A percentile compares a stretch with the other conserved stretches of the same genome.
phyloP scores from a whole-genome alignment of 2,329 filamentous ascomycete genomes.

The Penicillium sp. region DNA sequence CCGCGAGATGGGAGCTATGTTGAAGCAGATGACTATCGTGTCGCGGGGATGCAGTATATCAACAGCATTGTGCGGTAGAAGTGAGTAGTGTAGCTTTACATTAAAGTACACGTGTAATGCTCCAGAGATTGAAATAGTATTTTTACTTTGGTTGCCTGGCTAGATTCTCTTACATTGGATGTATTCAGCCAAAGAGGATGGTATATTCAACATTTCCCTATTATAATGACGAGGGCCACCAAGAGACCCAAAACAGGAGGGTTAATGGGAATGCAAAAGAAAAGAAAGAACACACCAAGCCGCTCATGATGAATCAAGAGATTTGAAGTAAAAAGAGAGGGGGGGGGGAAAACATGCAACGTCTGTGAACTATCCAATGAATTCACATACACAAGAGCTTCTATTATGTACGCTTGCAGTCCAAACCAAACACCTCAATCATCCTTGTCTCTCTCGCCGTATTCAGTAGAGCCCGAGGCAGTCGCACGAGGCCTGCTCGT shows the following conservation, averaged over 20 bases:
- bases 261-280: neutral
- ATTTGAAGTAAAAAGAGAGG: constrained; percentile 3
- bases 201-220: neutral
- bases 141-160: too few relatives aligned
- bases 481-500: constrained; percentile 39
- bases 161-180: neutral
- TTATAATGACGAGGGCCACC: neutral
- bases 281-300: constrained; percentile 15
- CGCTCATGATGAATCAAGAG: constrained; percentile 13
- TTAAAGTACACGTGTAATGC: too few relatives aligned
- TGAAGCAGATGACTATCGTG: constrained; percentile 28
- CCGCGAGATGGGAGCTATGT: constrained; percentile 26
- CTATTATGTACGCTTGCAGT: constrained; percentile 26
- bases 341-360: constrained; percentile 10
- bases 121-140: too few relatives aligned
- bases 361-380: constrained; percentile 5
- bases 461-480: constrained; percentile 14
- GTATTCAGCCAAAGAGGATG: neutral
- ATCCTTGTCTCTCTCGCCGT: constrained; percentile 29
- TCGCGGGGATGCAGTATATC: constrained; percentile 28
- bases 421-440: constrained; percentile 26
- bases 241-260: neutral
- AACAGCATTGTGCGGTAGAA: constrained; percentile 27
- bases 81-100: neutral
- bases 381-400: constrained; percentile 14